Evolutionary conservation across 2,329 filamentous ascomycete genomes (phyloP).

Genomic region (Pseudocercospora eumusae): DNA sequence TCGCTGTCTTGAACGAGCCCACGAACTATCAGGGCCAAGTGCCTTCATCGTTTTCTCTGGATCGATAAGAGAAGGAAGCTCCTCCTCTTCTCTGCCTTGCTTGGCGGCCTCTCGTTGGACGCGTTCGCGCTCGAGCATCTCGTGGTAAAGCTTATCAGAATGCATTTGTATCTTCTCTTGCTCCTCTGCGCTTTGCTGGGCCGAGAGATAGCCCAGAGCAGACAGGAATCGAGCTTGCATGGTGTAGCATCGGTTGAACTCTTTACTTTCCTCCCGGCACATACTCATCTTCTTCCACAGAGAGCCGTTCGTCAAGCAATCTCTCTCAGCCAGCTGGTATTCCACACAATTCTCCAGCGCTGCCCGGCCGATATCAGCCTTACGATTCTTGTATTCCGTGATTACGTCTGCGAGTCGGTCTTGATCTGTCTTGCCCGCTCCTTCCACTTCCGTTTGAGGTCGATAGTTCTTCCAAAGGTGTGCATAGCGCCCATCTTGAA

Average conservation of each 20-base stretch:
- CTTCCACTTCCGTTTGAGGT: conserved; percentile 69
- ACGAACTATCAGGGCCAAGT: conserved; percentile 38
- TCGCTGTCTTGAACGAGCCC: conserved; percentile 31
- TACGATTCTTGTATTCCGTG: conserved; percentile 80
- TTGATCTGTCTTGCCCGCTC: conserved; percentile 69
- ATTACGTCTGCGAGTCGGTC: conserved; percentile 80
- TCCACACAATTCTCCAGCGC: conserved; percentile 92
- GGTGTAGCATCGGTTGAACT: conserved; percentile 82
- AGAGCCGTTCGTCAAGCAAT: conserved; percentile 76
- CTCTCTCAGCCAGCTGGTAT: conserved; percentile 78
- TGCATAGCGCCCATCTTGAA: conserved; percentile 72
- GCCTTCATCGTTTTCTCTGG: conserved; percentile 33
- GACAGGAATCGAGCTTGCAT: conserved; percentile 91
- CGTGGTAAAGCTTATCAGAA: conserved; percentile 84
- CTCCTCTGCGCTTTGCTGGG: conserved; percentile 64
- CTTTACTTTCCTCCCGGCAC: conserved; percentile 74
- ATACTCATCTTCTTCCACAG: conserved; percentile 71
- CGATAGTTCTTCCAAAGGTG: conserved; percentile 92
- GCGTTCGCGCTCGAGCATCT: conserved; percentile 79
- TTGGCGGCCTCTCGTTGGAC: conserved; percentile 69
- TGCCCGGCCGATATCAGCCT: conserved; percentile 72
- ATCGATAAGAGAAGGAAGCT: conserved; percentile 59
- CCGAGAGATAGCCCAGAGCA: conserved; percentile 80
- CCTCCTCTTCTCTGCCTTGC: conserved; percentile 55
- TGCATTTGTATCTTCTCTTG: conserved; percentile 93